A percentile compares a stretch with the other conserved stretches of the same genome.
phyloP scores from a whole-genome alignment of 257 asterid genomes.

The Salvia splendens region DNA sequence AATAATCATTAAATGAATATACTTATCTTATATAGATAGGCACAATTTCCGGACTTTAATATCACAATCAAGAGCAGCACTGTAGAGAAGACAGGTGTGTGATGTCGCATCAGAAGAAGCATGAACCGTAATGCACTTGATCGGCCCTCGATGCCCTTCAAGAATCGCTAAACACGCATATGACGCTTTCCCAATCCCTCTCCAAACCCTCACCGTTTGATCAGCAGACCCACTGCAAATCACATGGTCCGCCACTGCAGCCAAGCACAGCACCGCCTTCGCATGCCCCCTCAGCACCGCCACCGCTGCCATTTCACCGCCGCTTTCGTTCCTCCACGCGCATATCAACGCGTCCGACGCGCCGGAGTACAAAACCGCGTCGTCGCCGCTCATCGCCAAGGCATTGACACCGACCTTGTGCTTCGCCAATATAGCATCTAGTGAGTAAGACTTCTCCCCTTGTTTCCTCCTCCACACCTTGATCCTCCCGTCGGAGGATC shows the following conservation, averaged over 20 bases:
- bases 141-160: slow-evolving; percentile 65
- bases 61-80: slow-evolving; percentile 69
- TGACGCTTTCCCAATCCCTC: slow-evolving; percentile 43
- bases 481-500: slow-evolving; percentile 69
- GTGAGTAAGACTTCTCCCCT: slow-evolving; percentile 42
- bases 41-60: slow-evolving; percentile 65
- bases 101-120: slow-evolving; percentile 32
- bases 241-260: slow-evolving; percentile 39
- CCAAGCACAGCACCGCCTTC: slow-evolving; percentile 62
- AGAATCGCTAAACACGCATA: slow-evolving; percentile 57
- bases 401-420: slow-evolving; percentile 71
- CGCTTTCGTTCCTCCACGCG: slow-evolving; percentile 48
- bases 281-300: slow-evolving; percentile 65
- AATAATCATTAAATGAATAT: background rate
- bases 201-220: slow-evolving; percentile 71
- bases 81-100: slow-evolving; percentile 46
- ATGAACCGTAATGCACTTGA: slow-evolving; percentile 54
- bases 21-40: slow-evolving; percentile 20
- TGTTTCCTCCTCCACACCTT: slow-evolving; percentile 55
- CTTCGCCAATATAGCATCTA: slow-evolving; percentile 48
- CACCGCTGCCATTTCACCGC: slow-evolving; percentile 48
- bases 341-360: slow-evolving; percentile 53
- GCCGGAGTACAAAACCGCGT: slow-evolving; percentile 55
- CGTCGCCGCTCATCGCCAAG: slow-evolving; percentile 56
- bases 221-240: slow-evolving; percentile 80